phyloP scores from a whole-genome alignment of 768 basidiomycete species.

The Leucocoprinus birnbaumii region DNA sequence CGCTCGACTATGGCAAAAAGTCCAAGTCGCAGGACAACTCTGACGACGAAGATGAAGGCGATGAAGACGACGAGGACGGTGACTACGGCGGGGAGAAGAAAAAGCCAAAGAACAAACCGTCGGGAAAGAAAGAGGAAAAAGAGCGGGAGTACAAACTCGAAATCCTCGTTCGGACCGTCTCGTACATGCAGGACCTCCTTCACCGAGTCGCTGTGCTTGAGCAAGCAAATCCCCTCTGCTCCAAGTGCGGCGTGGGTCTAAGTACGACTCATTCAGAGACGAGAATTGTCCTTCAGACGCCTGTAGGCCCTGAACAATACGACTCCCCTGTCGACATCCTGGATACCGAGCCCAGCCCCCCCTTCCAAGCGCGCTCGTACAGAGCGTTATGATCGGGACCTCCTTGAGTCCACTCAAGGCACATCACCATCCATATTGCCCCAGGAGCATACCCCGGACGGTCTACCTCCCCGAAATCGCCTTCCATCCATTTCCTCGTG shows the following conservation, averaged over 20 bases:
- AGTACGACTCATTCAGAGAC: neutral
- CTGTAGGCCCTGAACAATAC: constrained; percentile 17
- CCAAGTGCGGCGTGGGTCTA: constrained; percentile 17
- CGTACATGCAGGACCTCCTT: constrained; percentile 72
- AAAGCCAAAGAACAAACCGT: constrained; percentile 27
- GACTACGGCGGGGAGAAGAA: constrained; percentile 26
- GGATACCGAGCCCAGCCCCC: neutral
- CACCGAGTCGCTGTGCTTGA: constrained; percentile 45
- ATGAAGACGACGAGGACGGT: constrained; percentile 31
- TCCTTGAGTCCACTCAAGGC: constrained; percentile 3
- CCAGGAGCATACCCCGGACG: neutral
- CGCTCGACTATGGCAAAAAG: constrained; percentile 42
- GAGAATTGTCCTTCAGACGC: neutral
- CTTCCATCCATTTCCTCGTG: constrained; percentile 71
- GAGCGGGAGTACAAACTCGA: constrained; percentile 94
- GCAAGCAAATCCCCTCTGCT: constrained; percentile 18
- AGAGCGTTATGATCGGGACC: neutral
- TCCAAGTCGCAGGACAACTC: constrained; percentile 21
- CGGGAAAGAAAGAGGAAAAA: constrained; percentile 50
- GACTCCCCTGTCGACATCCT: neutral
- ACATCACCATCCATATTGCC: constrained; percentile 13
- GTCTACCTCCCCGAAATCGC: constrained; percentile 24
- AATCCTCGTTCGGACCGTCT: constrained; percentile 80
- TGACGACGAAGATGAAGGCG: constrained; percentile 36
- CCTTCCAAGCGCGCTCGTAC: constrained; percentile 4